These are phyloP conservation scores for Eudorina sp. DNA, from an alignment of 139 green algal genomes.

Conservation along the genomic window DNA sequence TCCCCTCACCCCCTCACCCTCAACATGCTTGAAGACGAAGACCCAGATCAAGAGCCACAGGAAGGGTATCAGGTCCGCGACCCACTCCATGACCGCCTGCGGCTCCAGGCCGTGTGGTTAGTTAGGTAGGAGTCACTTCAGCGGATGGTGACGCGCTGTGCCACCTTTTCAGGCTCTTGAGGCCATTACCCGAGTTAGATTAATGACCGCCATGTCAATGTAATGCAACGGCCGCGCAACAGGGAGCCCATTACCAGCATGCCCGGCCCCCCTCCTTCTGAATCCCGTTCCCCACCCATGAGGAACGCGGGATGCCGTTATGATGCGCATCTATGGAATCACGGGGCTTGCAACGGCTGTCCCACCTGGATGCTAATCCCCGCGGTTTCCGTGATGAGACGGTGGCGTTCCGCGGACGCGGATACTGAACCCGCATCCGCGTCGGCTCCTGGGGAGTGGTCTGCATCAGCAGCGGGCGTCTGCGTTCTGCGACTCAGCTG, in stretches of 20 bases:
- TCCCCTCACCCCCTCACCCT: background rate
- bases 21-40: background rate
- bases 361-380: background rate
- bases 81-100: conserved; percentile 30
- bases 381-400: background rate
- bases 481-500: conserved; percentile 24
- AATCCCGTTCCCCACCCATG: background rate
- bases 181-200: too few relatives aligned
- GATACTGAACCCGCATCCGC: background rate
- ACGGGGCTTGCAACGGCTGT: background rate
- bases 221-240: too few relatives aligned
- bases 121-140: too few relatives aligned
- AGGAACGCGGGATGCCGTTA: background rate
- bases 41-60: conserved; percentile 11
- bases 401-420: conserved; percentile 1
- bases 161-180: too few relatives aligned
- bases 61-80: conserved; percentile 11
- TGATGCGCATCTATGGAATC: background rate
- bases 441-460: background rate
- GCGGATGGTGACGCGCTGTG: too few relatives aligned
- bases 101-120: too few relatives aligned
- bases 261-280: background rate
- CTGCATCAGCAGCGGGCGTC: background rate
- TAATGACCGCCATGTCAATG: too few relatives aligned
- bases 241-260: background rate